Conservation (phyloP, 169 alveolate genomes). For the Plasmodium fragile region DNA sequence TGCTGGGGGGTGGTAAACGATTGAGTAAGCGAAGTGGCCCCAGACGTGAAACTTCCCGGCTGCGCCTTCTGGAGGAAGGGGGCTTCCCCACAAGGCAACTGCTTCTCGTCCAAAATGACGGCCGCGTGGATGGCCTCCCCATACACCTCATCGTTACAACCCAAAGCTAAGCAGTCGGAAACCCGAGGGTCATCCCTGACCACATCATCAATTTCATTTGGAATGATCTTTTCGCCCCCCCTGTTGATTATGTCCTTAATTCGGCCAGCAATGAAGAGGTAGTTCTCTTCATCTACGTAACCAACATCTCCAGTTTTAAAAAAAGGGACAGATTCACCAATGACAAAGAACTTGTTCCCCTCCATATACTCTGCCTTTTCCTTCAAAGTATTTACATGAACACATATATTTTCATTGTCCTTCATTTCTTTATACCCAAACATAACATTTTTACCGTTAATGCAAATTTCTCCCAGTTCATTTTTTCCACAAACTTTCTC, state of each 20-base stretch:
- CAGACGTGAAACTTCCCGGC: not conserved
- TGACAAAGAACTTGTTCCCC: constrained; percentile 20
- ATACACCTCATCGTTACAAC: constrained; percentile 33
- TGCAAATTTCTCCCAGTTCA: constrained; percentile 70
- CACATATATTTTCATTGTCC: constrained; percentile 69
- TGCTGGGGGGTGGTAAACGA: not conserved
- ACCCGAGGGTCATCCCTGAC: constrained; percentile 11
- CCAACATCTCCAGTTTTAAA: constrained; percentile 77
- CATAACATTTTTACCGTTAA: constrained; percentile 61
- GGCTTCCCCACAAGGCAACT: not conserved
- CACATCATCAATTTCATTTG: constrained; percentile 69
- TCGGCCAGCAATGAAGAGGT: constrained; percentile 57
- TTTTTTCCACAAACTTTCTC: constrained; percentile 37
- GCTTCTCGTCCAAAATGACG: constrained; percentile 26
- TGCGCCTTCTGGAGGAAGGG: not conserved
- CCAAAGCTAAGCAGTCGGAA: constrained; percentile 42
- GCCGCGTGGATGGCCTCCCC: constrained; percentile 63
- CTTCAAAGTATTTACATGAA: constrained; percentile 26
- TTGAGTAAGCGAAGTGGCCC: not conserved
- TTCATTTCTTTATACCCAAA: constrained; percentile 54
- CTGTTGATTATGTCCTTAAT: constrained; percentile 67
- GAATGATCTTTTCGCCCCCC: constrained; percentile 73
- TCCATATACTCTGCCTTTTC: constrained; percentile 39
- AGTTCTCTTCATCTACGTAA: constrained; percentile 52
- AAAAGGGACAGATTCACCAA: constrained; percentile 22